Percentiles rank a stretch among this genome's conserved stretches.
Evolutionary conservation across 768 basidiomycete species (phyloP).

Genomic region (Phlebiopsis gigantea): DNA sequence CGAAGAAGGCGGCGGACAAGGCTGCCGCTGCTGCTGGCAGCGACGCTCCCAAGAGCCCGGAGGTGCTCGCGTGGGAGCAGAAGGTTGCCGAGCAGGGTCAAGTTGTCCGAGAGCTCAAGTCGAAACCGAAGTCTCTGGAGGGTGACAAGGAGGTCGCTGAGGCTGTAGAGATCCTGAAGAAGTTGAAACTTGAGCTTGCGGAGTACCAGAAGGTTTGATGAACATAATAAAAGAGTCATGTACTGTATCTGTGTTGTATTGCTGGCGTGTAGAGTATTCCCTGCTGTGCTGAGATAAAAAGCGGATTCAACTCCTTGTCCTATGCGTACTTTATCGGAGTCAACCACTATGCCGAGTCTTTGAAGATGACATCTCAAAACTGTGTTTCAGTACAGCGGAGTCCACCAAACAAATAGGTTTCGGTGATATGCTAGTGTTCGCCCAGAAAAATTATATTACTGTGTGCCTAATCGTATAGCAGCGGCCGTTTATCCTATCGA

Average conservation of each 20-base stretch:
- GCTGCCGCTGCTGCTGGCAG: slow-evolving; percentile 30
- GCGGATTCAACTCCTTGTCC: background rate
- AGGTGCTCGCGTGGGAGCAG: slow-evolving; percentile 66
- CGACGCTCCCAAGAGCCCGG: slow-evolving; percentile 62
- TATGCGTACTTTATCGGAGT: too few species aligned
- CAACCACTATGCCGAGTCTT: too few species aligned
- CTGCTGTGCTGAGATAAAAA: background rate
- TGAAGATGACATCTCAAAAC: too few species aligned
- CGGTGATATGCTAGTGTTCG: too few species aligned
- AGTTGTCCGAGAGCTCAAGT: slow-evolving; percentile 67
- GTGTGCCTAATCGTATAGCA: background rate
- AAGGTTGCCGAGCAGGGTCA: slow-evolving; percentile 76
- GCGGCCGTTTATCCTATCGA: too few species aligned
- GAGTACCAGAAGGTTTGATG: slow-evolving; percentile 13
- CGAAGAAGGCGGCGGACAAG: slow-evolving; percentile 41
- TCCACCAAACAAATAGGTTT: too few species aligned
- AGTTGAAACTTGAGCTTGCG: slow-evolving; percentile 55
- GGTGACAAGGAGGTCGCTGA: slow-evolving; percentile 55
- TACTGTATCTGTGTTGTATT: background rate
- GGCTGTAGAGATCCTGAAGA: slow-evolving; percentile 62
- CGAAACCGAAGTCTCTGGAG: slow-evolving; percentile 52
- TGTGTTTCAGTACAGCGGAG: too few species aligned
- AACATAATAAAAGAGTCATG: background rate
- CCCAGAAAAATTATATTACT: too few species aligned
- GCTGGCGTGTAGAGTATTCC: background rate